Evolutionary conservation across 2,329 filamentous ascomycete species (phyloP).

Genomic region (Colletotrichum simmondsii): DNA sequence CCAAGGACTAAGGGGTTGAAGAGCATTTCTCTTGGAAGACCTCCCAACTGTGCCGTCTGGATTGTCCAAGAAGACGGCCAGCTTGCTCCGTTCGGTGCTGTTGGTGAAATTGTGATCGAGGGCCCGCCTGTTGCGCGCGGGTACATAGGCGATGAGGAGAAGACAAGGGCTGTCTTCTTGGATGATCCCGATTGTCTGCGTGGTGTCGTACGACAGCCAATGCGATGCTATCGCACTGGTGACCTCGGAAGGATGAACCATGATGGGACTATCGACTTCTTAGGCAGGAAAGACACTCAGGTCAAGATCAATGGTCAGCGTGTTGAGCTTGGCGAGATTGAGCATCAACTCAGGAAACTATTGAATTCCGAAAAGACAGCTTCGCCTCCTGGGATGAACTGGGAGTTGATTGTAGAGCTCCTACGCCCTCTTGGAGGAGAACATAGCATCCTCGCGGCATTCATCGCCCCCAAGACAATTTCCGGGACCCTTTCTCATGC

Average conservation of each 20-base stretch:
- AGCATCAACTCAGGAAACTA: constrained; percentile 31
- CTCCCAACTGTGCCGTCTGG: constrained; percentile 36
- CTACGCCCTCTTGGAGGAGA: neutral
- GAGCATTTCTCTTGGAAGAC: constrained; percentile 15
- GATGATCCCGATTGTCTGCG: constrained; percentile 14
- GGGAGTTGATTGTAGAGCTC: constrained; percentile 19
- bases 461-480: neutral
- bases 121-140: constrained; percentile 39
- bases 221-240: constrained; percentile 29
- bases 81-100: constrained; percentile 36
- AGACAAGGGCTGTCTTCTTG: constrained; percentile 9
- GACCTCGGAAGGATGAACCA: constrained; percentile 21
- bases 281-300: constrained; percentile 35
- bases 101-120: constrained; percentile 43
- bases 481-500: too few species aligned
- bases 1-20: constrained; percentile 5
- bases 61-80: constrained; percentile 37
- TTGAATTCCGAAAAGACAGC: neutral
- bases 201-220: neutral
- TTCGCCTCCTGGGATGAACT: neutral
- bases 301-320: constrained; percentile 37
- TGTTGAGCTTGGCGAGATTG: constrained; percentile 36
- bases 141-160: constrained; percentile 13
- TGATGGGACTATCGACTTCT: constrained; percentile 29
- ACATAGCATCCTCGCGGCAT: neutral